phyloP scores from a whole-genome alignment of 2,329 filamentous ascomycete species.

The Sporothrix brunneoviolacea region DNA sequence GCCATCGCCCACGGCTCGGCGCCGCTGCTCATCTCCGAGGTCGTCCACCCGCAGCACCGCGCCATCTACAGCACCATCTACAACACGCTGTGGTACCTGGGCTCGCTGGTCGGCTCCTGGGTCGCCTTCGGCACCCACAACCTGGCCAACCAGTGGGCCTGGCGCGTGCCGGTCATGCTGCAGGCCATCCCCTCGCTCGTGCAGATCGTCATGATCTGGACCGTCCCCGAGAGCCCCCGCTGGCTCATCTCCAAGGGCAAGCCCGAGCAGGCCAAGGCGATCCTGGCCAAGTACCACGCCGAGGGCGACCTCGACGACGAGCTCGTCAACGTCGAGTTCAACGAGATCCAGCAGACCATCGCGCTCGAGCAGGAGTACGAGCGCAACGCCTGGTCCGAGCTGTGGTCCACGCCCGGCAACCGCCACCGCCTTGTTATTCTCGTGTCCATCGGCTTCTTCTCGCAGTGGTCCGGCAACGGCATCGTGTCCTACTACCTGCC shows the following conservation, averaged over 20 bases:
- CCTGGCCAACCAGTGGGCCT: constrained; percentile 15
- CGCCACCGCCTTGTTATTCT: constrained; percentile 19
- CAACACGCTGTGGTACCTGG: constrained; percentile 27
- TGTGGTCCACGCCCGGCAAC: constrained; percentile 16
- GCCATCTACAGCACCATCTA: constrained; percentile 17
- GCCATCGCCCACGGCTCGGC: constrained; percentile 17
- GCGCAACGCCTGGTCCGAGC: constrained; percentile 12
- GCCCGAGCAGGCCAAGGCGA: constrained; percentile 11
- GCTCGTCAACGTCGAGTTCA: constrained; percentile 16
- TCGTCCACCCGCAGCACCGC: constrained; percentile 16
- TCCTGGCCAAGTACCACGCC: constrained; percentile 18
- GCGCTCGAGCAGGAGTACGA: constrained; percentile 16
- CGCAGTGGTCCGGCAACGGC: constrained; percentile 19
- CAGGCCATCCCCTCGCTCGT: constrained; percentile 18
- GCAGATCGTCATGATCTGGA: constrained; percentile 17
- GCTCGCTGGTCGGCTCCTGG: constrained; percentile 22
- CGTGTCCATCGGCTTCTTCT: constrained; percentile 16
- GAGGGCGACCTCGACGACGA: constrained; percentile 15
- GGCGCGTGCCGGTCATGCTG: constrained; percentile 17
- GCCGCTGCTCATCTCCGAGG: constrained; percentile 16
- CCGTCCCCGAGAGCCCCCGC: constrained; percentile 24
- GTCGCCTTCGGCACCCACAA: constrained; percentile 16
- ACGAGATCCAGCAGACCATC: constrained; percentile 17
- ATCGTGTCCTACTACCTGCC: constrained; percentile 17
- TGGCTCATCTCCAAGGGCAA: constrained; percentile 23